phyloP scores from a whole-genome alignment of 2,329 filamentous ascomycete species.

The Pestalotiopsis sp. region DNA sequence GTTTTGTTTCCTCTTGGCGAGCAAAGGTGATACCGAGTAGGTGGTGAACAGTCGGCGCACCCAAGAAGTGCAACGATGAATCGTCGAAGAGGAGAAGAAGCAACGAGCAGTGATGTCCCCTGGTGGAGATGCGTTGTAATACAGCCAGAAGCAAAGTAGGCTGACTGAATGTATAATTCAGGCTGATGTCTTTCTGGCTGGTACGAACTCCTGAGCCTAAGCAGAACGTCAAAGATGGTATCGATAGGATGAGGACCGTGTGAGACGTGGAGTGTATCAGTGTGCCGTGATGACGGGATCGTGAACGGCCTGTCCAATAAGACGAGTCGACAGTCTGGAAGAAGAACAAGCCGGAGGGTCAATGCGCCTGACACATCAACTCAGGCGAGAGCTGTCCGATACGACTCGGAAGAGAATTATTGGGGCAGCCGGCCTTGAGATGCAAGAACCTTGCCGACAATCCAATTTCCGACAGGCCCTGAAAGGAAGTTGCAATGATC shows the following conservation, averaged over 20 bases:
- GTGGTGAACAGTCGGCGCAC: background rate
- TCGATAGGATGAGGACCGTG: background rate
- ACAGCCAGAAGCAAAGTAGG: background rate
- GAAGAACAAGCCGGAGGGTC: slow-evolving; percentile 11
- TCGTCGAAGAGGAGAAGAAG: background rate
- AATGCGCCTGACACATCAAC: slow-evolving; percentile 10
- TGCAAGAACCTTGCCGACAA: background rate
- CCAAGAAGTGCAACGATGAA: background rate
- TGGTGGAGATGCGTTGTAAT: background rate
- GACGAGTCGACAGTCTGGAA: slow-evolving; percentile 3
- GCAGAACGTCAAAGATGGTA: background rate
- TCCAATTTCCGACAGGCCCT: background rate
- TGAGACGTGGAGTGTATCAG: slow-evolving; percentile 14
- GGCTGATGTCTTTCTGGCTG: background rate
- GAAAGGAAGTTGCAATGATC: background rate
- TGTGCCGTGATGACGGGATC: slow-evolving; percentile 8
- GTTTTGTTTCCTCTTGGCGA: background rate
- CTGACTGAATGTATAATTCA: background rate
- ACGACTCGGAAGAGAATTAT: background rate
- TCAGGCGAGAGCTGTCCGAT: background rate
- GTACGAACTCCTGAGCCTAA: background rate
- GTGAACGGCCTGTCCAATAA: background rate
- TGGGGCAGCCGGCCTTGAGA: background rate
- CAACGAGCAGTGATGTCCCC: background rate
- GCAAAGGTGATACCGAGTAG: background rate